Evolutionary conservation across 208 protist species (phyloP), one percentile per base, ranked within the genome.

Genomic region (Leishmania tropica): DNA sequence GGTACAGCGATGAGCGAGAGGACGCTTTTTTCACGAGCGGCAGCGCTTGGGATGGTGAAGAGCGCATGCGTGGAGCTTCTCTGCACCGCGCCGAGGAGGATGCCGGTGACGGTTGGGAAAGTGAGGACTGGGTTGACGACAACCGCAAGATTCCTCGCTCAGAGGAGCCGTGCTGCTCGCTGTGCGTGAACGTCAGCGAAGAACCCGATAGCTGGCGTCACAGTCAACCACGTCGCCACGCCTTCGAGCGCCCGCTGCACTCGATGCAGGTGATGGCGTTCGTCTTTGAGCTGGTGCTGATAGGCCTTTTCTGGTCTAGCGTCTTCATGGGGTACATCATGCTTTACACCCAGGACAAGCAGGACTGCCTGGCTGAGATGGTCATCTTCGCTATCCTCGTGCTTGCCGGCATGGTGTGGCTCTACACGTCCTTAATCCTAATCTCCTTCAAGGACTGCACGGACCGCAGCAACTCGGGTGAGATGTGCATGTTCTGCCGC

Each of bases 211-310:
- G 81, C 24, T 96, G 93, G 92, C 84, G 84, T n/a, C 74, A 68
- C 67, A 83, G 88, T 72, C 67, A 72, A 67, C 81, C 89, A 24
- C 92, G 93, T 1, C 85, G 86, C 24, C 82, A 94, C 83, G 92
- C 87, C 45, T 90, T 95, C 76, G 84, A 96, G 81, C 81, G 82
- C 37, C 94, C 94, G n/a, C 78, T 95, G 67, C 90, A 97, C 83
- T 54, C 65, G 2, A 70, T 94, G 70, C 92, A 97, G 81, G 75
- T 97, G 64, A 71, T 83, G 13, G 91, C 92, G 31, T 62, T 92
- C n/a, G 58, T 86, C 31, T 75, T 92, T 45, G 89, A 88, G 72
- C 21, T 88, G 7, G 15, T 93, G 31, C 79, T 86, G 72, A 75
- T 86, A 11, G 80, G 42, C 42, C 76, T 95, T 35, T 96, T 94